A percentile compares a stretch with the other conserved stretches of the same genome.
These are phyloP conservation scores for Diutina mesorugosa DNA, from an alignment of 1,139 yeast species.

Conservation along the genomic window DNA sequence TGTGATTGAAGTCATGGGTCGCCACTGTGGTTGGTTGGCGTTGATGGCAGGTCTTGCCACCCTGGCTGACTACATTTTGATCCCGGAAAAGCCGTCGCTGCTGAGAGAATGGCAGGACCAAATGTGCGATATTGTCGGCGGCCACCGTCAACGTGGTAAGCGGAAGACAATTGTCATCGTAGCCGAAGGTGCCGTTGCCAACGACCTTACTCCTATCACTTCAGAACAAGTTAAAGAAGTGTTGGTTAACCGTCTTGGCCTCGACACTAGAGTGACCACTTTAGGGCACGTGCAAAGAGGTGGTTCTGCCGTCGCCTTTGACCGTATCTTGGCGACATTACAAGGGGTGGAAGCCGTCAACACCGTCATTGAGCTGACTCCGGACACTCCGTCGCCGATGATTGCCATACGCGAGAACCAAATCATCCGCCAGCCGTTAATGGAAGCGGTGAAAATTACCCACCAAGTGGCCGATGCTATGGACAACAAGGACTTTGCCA, in stretches of 20 bases:
- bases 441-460: slow-evolving; percentile 61
- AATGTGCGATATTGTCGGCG: slow-evolving; percentile 47
- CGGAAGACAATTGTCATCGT: slow-evolving; percentile 72
- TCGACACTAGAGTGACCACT: slow-evolving; percentile 69
- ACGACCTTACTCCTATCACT: slow-evolving; percentile 51
- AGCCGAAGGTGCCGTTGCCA: slow-evolving; percentile 73
- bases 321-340: slow-evolving; percentile 59
- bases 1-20: slow-evolving; percentile 82
- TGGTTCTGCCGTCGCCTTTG: slow-evolving; percentile 76
- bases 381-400: slow-evolving; percentile 64
- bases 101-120: slow-evolving; percentile 44
- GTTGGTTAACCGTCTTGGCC: slow-evolving; percentile 48
- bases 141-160: slow-evolving; percentile 61
- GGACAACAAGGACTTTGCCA: slow-evolving; percentile 43
- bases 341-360: slow-evolving; percentile 81
- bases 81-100: slow-evolving; percentile 66
- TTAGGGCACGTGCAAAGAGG: slow-evolving; percentile 83
- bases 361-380: slow-evolving; percentile 58
- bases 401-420: slow-evolving; percentile 65
- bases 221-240: slow-evolving; percentile 58
- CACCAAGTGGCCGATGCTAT: slow-evolving; percentile 61
- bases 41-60: slow-evolving; percentile 76
- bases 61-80: slow-evolving; percentile 68
- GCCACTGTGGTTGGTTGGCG: slow-evolving; percentile 85
- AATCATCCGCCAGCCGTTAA: slow-evolving; percentile 54